Conservation (phyloP, 148 eudicot species). For the Euryodendron excelsum region DNA sequence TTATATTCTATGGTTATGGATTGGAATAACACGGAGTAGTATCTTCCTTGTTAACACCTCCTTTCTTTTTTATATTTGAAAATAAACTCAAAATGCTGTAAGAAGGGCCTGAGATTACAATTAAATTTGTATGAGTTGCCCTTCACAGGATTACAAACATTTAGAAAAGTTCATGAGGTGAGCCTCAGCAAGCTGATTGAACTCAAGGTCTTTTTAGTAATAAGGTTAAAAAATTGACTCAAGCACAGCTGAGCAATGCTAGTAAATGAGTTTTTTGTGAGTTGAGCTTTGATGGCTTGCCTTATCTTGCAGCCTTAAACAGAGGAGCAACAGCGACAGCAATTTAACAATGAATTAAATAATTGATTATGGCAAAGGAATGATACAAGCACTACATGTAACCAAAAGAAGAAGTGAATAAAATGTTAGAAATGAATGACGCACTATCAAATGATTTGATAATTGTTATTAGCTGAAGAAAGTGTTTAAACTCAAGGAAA, state of each 20-base stretch:
- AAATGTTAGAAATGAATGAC: background rate
- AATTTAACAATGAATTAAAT: background rate
- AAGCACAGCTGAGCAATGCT: background rate
- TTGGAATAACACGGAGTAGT: background rate
- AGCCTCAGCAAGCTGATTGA: background rate
- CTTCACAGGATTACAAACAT: background rate
- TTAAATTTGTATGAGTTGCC: background rate
- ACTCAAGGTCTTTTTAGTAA: background rate
- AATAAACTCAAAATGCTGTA: background rate
- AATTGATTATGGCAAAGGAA: background rate
- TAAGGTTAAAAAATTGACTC: background rate
- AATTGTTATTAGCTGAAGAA: background rate
- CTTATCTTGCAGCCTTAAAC: background rate
- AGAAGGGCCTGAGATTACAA: background rate
- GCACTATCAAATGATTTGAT: background rate
- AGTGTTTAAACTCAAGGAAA: background rate
- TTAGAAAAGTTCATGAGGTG: background rate
- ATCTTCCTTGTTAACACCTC: background rate
- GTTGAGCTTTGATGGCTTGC: background rate
- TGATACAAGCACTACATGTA: background rate
- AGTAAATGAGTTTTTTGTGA: background rate
- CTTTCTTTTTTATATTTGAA: background rate
- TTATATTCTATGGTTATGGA: background rate
- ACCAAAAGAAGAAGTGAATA: background rate
- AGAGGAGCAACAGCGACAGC: background rate